Conservation (phyloP, 371 early-diverging fungal genomes). For the Haplosporangium sp. region DNA sequence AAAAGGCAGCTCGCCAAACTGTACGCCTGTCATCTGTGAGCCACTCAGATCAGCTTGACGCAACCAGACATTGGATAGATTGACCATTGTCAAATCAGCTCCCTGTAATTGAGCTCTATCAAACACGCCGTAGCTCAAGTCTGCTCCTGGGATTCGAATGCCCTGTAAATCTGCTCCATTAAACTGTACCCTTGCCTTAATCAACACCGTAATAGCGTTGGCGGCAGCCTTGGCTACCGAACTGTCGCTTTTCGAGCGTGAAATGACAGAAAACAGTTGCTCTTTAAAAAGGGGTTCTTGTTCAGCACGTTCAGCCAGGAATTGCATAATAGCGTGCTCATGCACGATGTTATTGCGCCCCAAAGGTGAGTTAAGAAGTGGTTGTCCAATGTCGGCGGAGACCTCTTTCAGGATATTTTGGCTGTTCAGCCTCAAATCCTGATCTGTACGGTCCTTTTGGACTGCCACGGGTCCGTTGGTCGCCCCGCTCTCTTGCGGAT, state of each 20-base stretch:
- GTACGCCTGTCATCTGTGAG: not conserved
- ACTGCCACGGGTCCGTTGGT: too few species aligned
- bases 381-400: not conserved
- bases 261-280: not conserved
- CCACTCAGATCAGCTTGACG: not conserved
- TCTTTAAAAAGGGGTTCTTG: not conserved
- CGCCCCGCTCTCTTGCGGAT: not conserved
- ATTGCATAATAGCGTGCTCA: slow-evolving; percentile 2
- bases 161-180: not conserved
- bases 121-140: not conserved
- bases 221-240: not conserved
- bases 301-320: slow-evolving; percentile 9
- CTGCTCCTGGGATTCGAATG: slow-evolving; percentile 2
- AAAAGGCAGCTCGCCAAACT: not conserved
- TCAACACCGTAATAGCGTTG: not conserved
- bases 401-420: not conserved
- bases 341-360: not conserved
- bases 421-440: not conserved
- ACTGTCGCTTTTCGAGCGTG: slow-evolving; percentile 1
- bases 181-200: not conserved
- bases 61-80: not conserved
- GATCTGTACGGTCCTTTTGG: too few species aligned
- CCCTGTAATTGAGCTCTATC: not conserved
- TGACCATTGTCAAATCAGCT: slow-evolving; percentile 1
- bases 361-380: not conserved